Evolutionary conservation across 257 asterid species (phyloP).

Genomic region (Jaltomata sinuosa): DNA sequence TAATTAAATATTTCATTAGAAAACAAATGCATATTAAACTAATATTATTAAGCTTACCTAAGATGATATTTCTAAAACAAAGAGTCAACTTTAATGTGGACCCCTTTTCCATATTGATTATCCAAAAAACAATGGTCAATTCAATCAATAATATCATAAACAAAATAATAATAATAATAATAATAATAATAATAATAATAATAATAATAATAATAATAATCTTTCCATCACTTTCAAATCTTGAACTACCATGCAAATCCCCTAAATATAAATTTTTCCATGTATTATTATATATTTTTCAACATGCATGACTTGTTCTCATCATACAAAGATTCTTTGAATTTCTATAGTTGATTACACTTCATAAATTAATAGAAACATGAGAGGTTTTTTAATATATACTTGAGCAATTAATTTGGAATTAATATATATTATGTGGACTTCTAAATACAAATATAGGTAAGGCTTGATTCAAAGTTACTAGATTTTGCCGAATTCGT

Average conservation of each 20-base stretch:
- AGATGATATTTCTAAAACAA: conserved; percentile 22
- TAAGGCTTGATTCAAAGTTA: no score
- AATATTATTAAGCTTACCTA: conserved; percentile 26
- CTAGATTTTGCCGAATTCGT: no score
- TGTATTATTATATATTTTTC: background rate
- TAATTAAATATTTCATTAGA: background rate
- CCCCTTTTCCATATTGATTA: conserved; percentile 13
- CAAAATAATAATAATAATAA: background rate
- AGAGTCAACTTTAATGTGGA: conserved; percentile 45
- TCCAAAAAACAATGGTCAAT: conserved; percentile 47
- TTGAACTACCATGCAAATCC: background rate
- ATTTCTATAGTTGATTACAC: background rate
- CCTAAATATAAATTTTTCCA: background rate
- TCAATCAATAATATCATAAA: conserved; percentile 30
- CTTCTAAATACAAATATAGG: no score
- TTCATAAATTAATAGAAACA: background rate
- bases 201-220: background rate
- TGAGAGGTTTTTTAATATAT: background rate
- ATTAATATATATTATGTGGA: background rate
- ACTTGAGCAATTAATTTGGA: background rate
- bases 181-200: conserved; percentile 6
- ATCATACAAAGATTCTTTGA: conserved; percentile 4
- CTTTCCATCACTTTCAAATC: background rate
- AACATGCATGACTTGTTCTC: background rate
- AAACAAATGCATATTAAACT: conserved; percentile 1